Percentiles rank a stretch among this genome's conserved stretches.
These are phyloP conservation scores for Linanthus parryae DNA, from an alignment of 148 eudicot species.

Conservation along the genomic window DNA sequence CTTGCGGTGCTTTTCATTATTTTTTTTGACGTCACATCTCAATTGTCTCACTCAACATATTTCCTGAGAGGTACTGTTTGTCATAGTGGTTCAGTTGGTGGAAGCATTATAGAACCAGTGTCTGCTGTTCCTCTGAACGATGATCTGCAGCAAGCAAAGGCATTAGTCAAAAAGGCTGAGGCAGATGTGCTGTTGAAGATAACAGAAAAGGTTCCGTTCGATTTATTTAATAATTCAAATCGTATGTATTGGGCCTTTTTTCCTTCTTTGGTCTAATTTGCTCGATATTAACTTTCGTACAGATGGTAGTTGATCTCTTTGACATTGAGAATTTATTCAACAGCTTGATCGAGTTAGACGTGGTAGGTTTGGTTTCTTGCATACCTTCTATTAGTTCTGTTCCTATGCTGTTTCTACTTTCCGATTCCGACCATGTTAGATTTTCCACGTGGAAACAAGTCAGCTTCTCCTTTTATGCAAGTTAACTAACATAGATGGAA, in stretches of 20 bases:
- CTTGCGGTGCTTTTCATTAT: background rate
- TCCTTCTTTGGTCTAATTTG: background rate
- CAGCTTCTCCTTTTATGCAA: no score
- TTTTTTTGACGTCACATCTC: background rate
- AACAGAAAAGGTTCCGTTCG: slow-evolving; percentile 62
- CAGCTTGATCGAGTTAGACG: slow-evolving; percentile 62
- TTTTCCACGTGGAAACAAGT: no score
- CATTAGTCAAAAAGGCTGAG: slow-evolving; percentile 71
- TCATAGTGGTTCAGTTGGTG: slow-evolving; percentile 75
- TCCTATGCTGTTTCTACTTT: background rate
- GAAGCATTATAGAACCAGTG: slow-evolving; percentile 79
- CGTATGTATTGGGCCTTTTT: slow-evolving; percentile 9
- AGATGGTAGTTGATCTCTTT: slow-evolving; percentile 70
- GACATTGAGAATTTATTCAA: slow-evolving; percentile 52
- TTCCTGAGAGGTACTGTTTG: slow-evolving; percentile 17
- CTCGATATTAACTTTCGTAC: slow-evolving; percentile 19
- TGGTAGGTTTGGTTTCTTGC: no score
- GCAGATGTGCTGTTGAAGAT: slow-evolving; percentile 74
- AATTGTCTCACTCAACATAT: no score
- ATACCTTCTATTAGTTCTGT: slow-evolving; percentile 11
- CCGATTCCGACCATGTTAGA: background rate
- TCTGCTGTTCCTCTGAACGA: slow-evolving; percentile 92
- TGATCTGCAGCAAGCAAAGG: slow-evolving; percentile 78
- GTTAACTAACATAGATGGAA: no score
- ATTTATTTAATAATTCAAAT: background rate